A percentile compares a stretch with the other conserved stretches of the same genome.
Evolutionary conservation across 345 rosid species (phyloP).

Genomic region (Citrus glauca): DNA sequence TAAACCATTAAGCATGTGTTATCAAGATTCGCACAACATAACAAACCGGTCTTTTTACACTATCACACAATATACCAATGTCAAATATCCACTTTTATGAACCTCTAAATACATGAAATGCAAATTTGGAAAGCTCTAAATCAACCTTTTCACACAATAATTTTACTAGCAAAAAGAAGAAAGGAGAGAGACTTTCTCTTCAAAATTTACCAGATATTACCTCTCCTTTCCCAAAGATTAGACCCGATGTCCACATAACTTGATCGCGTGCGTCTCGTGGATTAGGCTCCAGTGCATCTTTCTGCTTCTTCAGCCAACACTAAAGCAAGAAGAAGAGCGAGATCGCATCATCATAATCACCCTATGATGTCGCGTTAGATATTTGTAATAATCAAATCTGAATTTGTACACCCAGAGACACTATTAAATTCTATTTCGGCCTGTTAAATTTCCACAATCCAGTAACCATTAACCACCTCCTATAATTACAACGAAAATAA

Average conservation of each 20-base stretch:
- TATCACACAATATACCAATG: not conserved
- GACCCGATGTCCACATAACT: slow-evolving; percentile 36
- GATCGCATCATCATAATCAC: not conserved
- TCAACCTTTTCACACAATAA: not conserved
- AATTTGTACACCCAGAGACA: not conserved
- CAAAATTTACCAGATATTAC: not conserved
- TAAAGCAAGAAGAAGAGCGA: slow-evolving; percentile 4
- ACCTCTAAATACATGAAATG: not conserved
- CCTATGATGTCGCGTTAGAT: not conserved
- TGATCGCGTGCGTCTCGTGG: slow-evolving; percentile 18
- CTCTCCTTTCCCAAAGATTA: slow-evolving; percentile 31
- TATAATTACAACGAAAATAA: too few relatives aligned
- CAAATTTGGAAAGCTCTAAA: not conserved
- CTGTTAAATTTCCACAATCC: not conserved
- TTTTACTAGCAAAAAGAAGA: not conserved
- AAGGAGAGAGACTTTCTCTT: not conserved
- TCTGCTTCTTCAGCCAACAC: slow-evolving; percentile 43
- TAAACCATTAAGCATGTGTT: not conserved
- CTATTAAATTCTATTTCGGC: not conserved
- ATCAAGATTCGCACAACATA: not conserved
- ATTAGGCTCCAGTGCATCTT: slow-evolving; percentile 18
- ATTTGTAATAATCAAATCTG: not conserved
- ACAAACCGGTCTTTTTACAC: not conserved
- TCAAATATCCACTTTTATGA: not conserved
- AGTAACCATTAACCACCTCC: not conserved